Base-by-base conservation (phyloP, 805 yeast genomes). In the Cyberlindnera euphorbiae region DNA sequence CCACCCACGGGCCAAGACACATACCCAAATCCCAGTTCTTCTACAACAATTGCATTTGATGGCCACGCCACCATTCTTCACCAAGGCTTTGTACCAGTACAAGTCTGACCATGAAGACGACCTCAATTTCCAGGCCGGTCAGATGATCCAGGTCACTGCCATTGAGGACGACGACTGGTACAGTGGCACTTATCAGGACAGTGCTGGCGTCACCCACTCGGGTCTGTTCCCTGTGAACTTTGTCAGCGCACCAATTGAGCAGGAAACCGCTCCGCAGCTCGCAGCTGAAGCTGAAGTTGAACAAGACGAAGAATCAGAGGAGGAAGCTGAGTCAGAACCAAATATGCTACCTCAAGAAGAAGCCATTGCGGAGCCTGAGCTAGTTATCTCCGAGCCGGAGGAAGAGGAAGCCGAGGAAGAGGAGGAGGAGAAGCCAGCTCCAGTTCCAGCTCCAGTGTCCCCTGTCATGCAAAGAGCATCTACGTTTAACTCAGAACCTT, bases 141-240 rank as follows among this genome's bases (percentile, higher is more conserved):
- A 83, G 56, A 46, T 73, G 19, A 80, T 90, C 46, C 74, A 77
- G 4, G 96, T 90, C 18, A 77, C 80, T 5, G 77, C 75, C 26
- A 68, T 85, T 35, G 96, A 87, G 48, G 97, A 90, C 58, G 95
- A 79, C 6, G 96, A 89, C 45, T 93, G 97, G 97, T 82, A 75
- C 54, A 66, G 73, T 26, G 98, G 98, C 4, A 63, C 68, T 5
- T 82, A 73, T 49, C 52, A 50, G 4, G 72, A 64, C 41, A 25
- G 39, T 1, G 28, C 37, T 14, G 85, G 85, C 5, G 52, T 44
- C 8, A 28, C 47, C 17, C 60, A 63, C 30, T 60, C 73, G 15
- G 98, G 98, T 7, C 79, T 89, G 64, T 93, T 93, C 51, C 98
- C 98, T 4, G 76, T 73, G 55, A 78, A 77, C 53, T 90, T 86